phyloP scores from a whole-genome alignment of 352 stramenopile species.

The Globisporangium viniferum region DNA sequence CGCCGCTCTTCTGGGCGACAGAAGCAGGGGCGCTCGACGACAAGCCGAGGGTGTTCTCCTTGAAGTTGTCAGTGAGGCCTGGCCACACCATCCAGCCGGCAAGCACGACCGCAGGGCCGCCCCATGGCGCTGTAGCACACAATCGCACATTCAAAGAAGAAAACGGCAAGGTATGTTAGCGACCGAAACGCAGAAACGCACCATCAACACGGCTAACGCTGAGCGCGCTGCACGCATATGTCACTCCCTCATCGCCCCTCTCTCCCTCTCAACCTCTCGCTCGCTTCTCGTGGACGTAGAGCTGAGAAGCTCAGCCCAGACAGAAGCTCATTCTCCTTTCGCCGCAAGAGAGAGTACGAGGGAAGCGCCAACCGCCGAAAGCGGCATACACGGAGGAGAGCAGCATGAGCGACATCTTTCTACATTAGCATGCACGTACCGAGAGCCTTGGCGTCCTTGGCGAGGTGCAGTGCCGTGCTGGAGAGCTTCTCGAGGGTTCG shows the following conservation, averaged over 20 bases:
- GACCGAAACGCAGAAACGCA: too few species aligned
- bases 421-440: constrained; percentile 31
- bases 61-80: constrained; percentile 63
- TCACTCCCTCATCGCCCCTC: not conserved
- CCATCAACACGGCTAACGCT: not conserved
- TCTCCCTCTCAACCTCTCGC: not conserved
- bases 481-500: constrained; percentile 35
- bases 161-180: not conserved
- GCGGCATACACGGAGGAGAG: not conserved
- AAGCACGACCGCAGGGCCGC: constrained; percentile 40
- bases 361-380: not conserved
- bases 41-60: constrained; percentile 71
- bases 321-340: not conserved
- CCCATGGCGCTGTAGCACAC: constrained; percentile 41
- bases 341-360: not conserved
- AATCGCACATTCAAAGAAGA: not conserved
- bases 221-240: not conserved
- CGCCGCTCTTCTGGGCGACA: constrained; percentile 15
- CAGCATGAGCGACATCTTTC: not conserved
- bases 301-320: not conserved
- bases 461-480: constrained; percentile 40
- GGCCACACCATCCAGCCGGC: constrained; percentile 74
- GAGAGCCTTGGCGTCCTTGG: constrained; percentile 47
- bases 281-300: not conserved
- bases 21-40: constrained; percentile 25